Percentiles rank a stretch among this genome's conserved stretches.
These are phyloP conservation scores for Komagataella kurtzmanii DNA, from an alignment of 805 yeast species.

Conservation along the genomic window DNA sequence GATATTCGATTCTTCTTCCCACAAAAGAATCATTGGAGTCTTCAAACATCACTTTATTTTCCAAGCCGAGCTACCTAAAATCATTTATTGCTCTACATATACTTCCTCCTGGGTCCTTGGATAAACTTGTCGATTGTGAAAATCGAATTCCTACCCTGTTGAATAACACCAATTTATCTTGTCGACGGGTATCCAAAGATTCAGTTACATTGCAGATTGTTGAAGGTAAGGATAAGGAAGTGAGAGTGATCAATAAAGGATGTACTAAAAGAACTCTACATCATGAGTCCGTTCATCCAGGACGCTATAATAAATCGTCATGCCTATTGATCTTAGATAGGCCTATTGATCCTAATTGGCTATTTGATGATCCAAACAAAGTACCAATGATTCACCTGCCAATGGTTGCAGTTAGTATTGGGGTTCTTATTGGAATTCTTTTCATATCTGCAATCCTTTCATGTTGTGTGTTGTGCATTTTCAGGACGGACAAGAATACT, in stretches of 20 bases:
- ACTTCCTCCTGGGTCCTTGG: conserved; percentile 42
- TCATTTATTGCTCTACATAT: conserved; percentile 57
- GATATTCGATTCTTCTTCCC: conserved; percentile 63
- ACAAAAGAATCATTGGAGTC: conserved; percentile 37
- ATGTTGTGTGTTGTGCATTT: conserved; percentile 21
- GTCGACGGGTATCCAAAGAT: conserved; percentile 25
- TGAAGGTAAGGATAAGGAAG: conserved; percentile 42
- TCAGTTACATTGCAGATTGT: conserved; percentile 23
- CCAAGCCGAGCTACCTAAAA: conserved; percentile 21
- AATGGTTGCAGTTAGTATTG: conserved; percentile 52
- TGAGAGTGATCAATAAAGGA: conserved; percentile 47
- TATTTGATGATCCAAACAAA: conserved; percentile 17
- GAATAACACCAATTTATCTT: conserved; percentile 28
- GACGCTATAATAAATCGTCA: neutral
- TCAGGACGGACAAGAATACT: conserved; percentile 12
- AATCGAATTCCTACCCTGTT: conserved; percentile 26
- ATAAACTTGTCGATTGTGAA: conserved; percentile 33
- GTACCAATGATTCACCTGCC: conserved; percentile 36
- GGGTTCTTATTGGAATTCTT: conserved; percentile 48
- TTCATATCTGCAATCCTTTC: conserved; percentile 18
- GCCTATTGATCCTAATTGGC: conserved; percentile 57
- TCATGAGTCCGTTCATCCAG: neutral
- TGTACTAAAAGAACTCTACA: conserved; percentile 21
- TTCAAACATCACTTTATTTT: conserved; percentile 33
- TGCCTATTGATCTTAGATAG: conserved; percentile 46